Base-by-base conservation (phyloP, 2,329 filamentous ascomycete genomes). In the Colletotrichum sp. region DNA sequence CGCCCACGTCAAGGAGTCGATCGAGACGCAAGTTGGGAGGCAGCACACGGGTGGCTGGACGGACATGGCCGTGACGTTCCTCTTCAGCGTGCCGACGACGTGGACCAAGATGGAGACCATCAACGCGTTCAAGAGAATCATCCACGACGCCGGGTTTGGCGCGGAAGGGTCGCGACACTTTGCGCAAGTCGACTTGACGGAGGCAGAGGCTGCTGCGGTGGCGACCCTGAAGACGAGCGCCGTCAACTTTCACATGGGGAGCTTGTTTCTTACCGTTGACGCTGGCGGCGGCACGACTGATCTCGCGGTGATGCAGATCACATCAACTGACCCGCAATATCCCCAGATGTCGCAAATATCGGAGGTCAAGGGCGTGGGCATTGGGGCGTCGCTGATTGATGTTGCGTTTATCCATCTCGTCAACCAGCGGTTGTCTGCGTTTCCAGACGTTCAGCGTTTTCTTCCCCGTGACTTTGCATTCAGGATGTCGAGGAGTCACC, bases 61-160 rank as follows among this genome's bases (percentile, higher is more conserved):
- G n/a, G 80, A 79, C 52, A 84, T 89, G 69, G 82, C 81, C 0
- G 86, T 91, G 3, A 85, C 88, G 52, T 92, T 91, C 77, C 81
- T 91, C 10, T 91, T 91, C 81, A 89, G 87, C 61, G 89, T 90
- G 1, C 90, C 90, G 0, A 91, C 90, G 2, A 91, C 90, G 0
- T 92, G 90, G 90, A 85, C 84, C 12, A 87, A 82, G 3, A 83
- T 88, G 73, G 84, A 85, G 9, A 86, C 87, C 3, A 87, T 91
- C 66, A 89, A 90, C 79, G 81, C 80, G 7, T 91, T 90, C 81
- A 88, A 88, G 73, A 78, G 79, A 2, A 85, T 89, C 34, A 86
- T 90, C 4, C 78, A 80, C 16, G 80, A 84, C 18, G 87, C 89
- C 1, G 89, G 89, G 0, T 92, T 90, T 75, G 89, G 88, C 2